Evolutionary conservation across 768 basidiomycete genomes (phyloP), one percentile per base, ranked within the genome.

Genomic region (Hebeloma cylindrosporum): DNA sequence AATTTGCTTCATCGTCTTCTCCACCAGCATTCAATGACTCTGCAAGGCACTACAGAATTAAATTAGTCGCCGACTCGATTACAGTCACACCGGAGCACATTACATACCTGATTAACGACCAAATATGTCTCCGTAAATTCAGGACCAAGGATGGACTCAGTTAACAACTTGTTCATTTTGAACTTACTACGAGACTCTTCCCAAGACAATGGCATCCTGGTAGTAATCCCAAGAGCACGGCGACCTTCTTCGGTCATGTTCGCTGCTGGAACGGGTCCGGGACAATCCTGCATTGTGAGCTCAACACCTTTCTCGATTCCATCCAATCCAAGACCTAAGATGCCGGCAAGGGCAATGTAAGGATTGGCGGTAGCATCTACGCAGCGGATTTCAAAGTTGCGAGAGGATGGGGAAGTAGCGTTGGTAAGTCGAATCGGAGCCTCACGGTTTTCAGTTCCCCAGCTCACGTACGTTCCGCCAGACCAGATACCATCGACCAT

Each of bases 361-460:
- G 74, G 80, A 55, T 76, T 82, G 1, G 82, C 73, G 3, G 83
- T 86, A 5, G 74, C 86, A 49, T 89, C 87, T 34, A 83, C 47
- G 25, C 72, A 67, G 40, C 72, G 73, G 49, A 85, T 54, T 61
- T 89, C 87, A 50, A 88, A 83, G 51, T 79, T 78, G 21, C 78
- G 71, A 31, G 72, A 70, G 0, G 68, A 63, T 0, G 71, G 73
- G 0, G 76, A 70, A 6, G 63, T 55, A 0, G 67, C 63, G 38
- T 79, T 81, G 39, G 71, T 71, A 17, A 87, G 63, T 3, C 85
- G 82, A 1, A 88, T 60, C 0, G 83, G 79, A 1, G 72, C 67
- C 58, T 88, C 85, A 30, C 81, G 76, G 60, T 85, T 85, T 31
- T 88, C 82, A 6, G 74, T 72, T 0, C 86, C 87, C 81, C 82